Base-by-base conservation (phyloP, 1,284 basidiomycete genomes). In the Wallemia mellicola region DNA sequence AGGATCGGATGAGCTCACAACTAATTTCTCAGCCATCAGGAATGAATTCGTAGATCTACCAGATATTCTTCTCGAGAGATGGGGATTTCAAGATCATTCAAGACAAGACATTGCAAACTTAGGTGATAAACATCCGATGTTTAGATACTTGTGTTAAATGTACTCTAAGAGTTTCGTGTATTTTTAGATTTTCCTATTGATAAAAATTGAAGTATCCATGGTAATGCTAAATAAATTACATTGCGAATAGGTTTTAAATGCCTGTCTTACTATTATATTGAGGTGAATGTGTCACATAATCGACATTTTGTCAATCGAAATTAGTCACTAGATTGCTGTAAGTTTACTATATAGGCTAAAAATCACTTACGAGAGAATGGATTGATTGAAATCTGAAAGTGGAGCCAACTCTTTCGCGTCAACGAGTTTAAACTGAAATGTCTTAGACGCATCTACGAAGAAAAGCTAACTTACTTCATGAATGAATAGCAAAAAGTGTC, bases 351-450 rank as follows among this genome's bases (percentile, higher is more conserved):
- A n/a, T n/a, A n/a, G n/a, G n/a, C n/a, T n/a, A n/a, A n/a, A n/a
- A n/a, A n/a, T n/a, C n/a, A 57, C 55, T 15, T 24, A 57, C 55
- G 7, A 11, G 27, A 96, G 74, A 66, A 99, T 92, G 1, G 86
- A 87, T 66, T 89, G 86, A 71, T 98, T 98, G 64, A 98, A 78
- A 69, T 99, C 94, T 63, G 91, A 88, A 59, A 99, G 74, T 0
- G 94, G 94, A 9, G 86, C 85, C 14, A 99, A 76, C 69, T 99
- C 94, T 70, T 91, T 91, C 75, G 87, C 86, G 66, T 96, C 91
- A 27, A 99, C 79, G n/a, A 99, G 77, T 67, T 88, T 80, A 71
- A 98, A 99, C 86, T 91, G 55, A 3, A 25, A 17, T 26, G 19
- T n/a, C n/a, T n/a, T n/a, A n/a, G 48, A 59, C 27, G 28, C 24